phyloP scores from a whole-genome alignment of 371 early-diverging fungal species.

The Entomophthora muscae region DNA sequence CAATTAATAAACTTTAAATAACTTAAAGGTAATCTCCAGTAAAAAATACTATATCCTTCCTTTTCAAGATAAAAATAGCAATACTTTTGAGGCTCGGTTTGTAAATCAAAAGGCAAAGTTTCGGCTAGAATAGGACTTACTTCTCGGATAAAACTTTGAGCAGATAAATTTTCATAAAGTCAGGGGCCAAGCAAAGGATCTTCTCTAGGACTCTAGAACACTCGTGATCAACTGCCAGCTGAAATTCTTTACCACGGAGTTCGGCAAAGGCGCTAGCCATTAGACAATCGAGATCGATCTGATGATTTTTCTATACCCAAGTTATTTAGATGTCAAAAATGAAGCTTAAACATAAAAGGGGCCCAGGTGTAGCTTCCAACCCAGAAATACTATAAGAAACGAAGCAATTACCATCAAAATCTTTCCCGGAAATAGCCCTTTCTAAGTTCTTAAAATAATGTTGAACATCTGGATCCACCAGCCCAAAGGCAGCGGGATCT shows the following conservation, averaged over 20 bases:
- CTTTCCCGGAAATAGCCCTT: conserved; percentile 42
- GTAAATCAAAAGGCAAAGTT: too few species aligned
- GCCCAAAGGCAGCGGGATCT: conserved; percentile 33
- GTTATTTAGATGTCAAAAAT: too few species aligned
- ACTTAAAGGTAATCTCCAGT: too few species aligned
- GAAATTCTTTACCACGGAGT: conserved; percentile 53
- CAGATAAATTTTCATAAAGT: conserved; percentile 2
- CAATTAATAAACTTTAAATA: too few species aligned
- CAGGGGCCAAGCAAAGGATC: conserved; percentile 45
- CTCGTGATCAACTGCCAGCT: conserved; percentile 53
- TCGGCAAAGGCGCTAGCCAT: conserved; percentile 59
- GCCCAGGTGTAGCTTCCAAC: too few species aligned
- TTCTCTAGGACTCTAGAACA: conserved; percentile 66
- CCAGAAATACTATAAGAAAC: too few species aligned
- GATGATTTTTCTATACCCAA: neutral
- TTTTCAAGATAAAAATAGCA: too few species aligned
- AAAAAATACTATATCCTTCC: too few species aligned
- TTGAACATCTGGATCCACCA: conserved; percentile 41
- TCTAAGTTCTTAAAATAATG: conserved; percentile 60
- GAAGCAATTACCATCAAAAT: conserved; percentile 36
- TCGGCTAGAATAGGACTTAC: too few species aligned
- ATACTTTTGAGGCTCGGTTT: too few species aligned
- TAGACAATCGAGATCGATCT: conserved; percentile 43
- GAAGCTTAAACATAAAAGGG: too few species aligned
- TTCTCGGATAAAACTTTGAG: neutral